Conservation (phyloP, 768 basidiomycete species). For the Lactifluus subvellereus region DNA sequence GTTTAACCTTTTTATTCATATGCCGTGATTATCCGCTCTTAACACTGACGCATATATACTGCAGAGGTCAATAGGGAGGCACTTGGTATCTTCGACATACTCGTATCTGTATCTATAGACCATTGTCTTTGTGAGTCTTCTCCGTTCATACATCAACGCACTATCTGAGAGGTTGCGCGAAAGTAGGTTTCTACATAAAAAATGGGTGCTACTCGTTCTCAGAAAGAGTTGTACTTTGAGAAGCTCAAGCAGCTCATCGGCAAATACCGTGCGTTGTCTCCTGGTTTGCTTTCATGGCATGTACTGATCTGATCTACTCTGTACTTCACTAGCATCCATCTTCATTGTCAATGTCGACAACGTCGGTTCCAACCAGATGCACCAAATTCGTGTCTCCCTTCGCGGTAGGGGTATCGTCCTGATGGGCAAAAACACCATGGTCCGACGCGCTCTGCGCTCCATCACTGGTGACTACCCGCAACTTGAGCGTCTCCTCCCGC, state of each 20-base stretch:
- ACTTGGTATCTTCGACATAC: conserved; percentile 31
- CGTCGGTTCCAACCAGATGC: conserved; percentile 99
- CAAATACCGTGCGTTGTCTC: conserved; percentile 69
- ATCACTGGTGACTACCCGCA: conserved; percentile 87
- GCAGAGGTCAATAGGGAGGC: conserved; percentile 95
- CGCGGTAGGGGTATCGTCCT: conserved; percentile 94
- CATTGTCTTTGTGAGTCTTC: conserved; percentile 9
- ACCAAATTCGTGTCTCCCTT: conserved; percentile 92
- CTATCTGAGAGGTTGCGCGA: conserved; percentile 4
- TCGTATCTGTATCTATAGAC: conserved; percentile 17
- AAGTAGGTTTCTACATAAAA: conserved; percentile 24
- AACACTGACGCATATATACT: neutral
- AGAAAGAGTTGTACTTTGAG: conserved; percentile 86
- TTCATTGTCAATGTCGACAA: conserved; percentile 99
- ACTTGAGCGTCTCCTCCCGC: conserved; percentile 93
- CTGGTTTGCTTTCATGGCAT: neutral
- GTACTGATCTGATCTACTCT: neutral
- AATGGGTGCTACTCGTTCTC: conserved; percentile 90
- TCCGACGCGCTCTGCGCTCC: conserved; percentile 92
- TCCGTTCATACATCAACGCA: neutral
- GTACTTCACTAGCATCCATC: conserved; percentile 70
- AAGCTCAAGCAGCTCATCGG: conserved; percentile 92
- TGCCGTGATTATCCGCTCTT: neutral
- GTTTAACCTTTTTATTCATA: conserved; percentile 21
- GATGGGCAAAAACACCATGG: conserved; percentile 99